These are phyloP conservation scores for Sarocladium kiliense DNA, from an alignment of 2,329 filamentous ascomycete genomes.

Conservation along the genomic window DNA sequence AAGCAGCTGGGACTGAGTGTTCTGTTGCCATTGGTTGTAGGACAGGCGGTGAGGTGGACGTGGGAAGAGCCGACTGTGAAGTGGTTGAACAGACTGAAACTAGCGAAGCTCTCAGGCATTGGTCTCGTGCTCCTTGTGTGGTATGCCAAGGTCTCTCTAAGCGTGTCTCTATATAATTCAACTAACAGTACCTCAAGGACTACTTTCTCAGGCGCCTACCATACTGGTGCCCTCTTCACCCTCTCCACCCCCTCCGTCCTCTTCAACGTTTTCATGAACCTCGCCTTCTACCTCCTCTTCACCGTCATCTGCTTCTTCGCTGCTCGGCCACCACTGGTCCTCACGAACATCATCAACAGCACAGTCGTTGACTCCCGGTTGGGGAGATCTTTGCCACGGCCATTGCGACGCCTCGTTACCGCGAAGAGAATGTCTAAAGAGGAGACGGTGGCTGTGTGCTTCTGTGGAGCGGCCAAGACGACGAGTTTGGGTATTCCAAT, in stretches of 20 bases:
- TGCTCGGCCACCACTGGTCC: constrained; percentile 33
- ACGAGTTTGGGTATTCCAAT: constrained; percentile 66
- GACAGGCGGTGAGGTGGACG: constrained; percentile 52
- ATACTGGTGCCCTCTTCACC: constrained; percentile 56
- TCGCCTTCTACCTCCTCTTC: constrained; percentile 59
- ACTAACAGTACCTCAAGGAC: constrained; percentile 56
- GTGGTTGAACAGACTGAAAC: constrained; percentile 47
- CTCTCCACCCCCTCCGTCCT: constrained; percentile 41
- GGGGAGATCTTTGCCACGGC: constrained; percentile 20
- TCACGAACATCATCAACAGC: constrained; percentile 28
- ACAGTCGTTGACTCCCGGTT: constrained; percentile 25
- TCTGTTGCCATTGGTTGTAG: constrained; percentile 57
- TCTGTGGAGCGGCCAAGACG: constrained; percentile 69
- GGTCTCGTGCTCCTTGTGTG: constrained; percentile 44
- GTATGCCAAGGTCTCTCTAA: too few species aligned
- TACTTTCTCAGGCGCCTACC: constrained; percentile 56
- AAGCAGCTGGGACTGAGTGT: constrained; percentile 64
- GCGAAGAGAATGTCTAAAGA: constrained; percentile 49
- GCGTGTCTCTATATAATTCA: too few species aligned
- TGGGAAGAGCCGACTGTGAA: constrained; percentile 47
- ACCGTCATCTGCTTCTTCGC: constrained; percentile 54
- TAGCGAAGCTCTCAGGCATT: constrained; percentile 43
- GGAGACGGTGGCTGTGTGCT: constrained; percentile 66
- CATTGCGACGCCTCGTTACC: constrained; percentile 32
- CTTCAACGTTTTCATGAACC: constrained; percentile 63